Percentiles rank a stretch among this genome's conserved stretches.
These are phyloP conservation scores for Misopates orontium DNA, from an alignment of 257 asterid species.

Conservation along the genomic window DNA sequence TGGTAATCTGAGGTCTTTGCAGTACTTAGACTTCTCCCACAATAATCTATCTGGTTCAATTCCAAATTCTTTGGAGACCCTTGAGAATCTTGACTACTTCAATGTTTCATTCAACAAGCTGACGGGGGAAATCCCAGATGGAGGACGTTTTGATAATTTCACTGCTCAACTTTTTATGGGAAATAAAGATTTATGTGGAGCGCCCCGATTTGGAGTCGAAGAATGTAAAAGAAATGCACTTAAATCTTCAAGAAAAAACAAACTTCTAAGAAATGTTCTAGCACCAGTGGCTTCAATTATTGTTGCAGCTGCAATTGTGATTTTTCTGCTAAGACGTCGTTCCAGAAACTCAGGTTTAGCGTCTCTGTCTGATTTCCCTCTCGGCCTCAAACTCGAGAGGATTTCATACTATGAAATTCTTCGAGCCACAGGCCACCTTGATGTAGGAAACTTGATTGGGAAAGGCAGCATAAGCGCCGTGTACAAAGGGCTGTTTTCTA, in stretches of 20 bases:
- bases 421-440: not conserved
- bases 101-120: not conserved
- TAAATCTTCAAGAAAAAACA: not conserved
- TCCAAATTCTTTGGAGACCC: not conserved
- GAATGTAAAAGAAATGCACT: not conserved
- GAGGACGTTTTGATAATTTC: not conserved
- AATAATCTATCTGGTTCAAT: not conserved
- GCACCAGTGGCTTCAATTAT: not conserved
- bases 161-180: not conserved
- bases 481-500: not conserved
- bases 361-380: not conserved
- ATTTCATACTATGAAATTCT: slow-evolving; percentile 12
- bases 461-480: not conserved
- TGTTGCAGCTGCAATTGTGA: not conserved
- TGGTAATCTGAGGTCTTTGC: not conserved
- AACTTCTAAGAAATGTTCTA: not conserved
- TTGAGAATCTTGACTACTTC: not conserved
- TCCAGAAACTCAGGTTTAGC: not conserved
- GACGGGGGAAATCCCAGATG: not conserved
- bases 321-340: not conserved
- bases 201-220: not conserved
- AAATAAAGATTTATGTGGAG: not conserved
- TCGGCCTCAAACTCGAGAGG: not conserved
- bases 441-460: not conserved
- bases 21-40: not conserved